Evolutionary conservation across 768 basidiomycete genomes (phyloP), one percentile per base, ranked within the genome.

Genomic region (Lentinus brumalis): DNA sequence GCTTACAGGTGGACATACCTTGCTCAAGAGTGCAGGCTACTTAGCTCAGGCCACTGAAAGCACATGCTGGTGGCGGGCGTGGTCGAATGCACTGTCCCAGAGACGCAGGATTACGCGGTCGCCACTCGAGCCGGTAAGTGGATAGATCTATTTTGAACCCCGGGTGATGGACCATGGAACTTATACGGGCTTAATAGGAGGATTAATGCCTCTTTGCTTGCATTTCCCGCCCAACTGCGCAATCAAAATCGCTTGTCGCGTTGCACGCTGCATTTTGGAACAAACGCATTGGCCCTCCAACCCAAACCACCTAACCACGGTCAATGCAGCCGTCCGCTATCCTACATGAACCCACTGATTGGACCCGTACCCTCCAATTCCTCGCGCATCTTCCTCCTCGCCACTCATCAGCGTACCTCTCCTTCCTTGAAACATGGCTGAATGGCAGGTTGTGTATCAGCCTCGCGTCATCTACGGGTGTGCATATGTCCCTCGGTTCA

Each of bases 241-340:
- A 41, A 55, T 51, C 50, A 38, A 50, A 61, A 30, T 61, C 50
- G 53, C 50, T 60, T 18, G n/a, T 47, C 54, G 44, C 55, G 29
- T 47, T 61, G 60, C 60, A n/a, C 40, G 18, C 60, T 45, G 60
- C 44, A 42, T 41, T 47, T 52, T 47, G 50, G 49, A 44, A 26
- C 18, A 32, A 39, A n/a, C 26, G 29, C 21, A 47, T 4, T 21
- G n/a, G n/a, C 26, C 6, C 3, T 46, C 45, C 45, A 11, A 3
- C 46, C 6, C 29, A 11, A 29, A 47, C 21, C 3, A 21, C 45
- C 21, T 26, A 18, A 10, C 45, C 21, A 18, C 21, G 16, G 21
- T 14, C 46, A 26, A 21, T 1, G 11, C 21, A 6, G 14, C 4
- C 21, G 8, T 29, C 29, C 10, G 21, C 21, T 29, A 14, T 7